Conservation (phyloP, 2,329 filamentous ascomycete genomes). For the Pyrenochaeta sp. region DNA sequence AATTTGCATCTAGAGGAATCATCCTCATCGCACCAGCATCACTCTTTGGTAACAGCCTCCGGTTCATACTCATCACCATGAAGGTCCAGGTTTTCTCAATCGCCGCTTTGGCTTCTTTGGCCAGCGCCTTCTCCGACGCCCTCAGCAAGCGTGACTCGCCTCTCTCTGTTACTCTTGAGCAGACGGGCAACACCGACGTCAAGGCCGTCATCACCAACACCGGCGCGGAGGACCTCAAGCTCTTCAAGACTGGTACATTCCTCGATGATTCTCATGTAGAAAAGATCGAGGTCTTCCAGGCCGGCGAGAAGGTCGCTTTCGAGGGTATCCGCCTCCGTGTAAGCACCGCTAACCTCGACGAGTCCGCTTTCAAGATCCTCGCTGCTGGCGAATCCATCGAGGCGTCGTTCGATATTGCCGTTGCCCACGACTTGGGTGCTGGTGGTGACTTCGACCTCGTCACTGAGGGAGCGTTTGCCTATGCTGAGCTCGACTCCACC, state of each 20-base stretch:
- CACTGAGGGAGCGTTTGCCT: slow-evolving; percentile 64
- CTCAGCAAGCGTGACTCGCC: slow-evolving; percentile 48
- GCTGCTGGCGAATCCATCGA: slow-evolving; percentile 57
- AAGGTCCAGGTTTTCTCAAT: slow-evolving; percentile 23
- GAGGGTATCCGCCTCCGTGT: slow-evolving; percentile 62
- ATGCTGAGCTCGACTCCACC: slow-evolving; percentile 61
- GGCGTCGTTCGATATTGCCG: slow-evolving; percentile 62
- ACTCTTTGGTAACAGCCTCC: not conserved
- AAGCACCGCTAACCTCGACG: slow-evolving; percentile 54
- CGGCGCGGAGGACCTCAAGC: slow-evolving; percentile 57
- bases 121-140: slow-evolving; percentile 26
- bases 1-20: not conserved
- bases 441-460: slow-evolving; percentile 64
- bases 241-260: slow-evolving; percentile 62
- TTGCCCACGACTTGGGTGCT: slow-evolving; percentile 60
- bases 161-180: slow-evolving; percentile 53
- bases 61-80: slow-evolving; percentile 15
- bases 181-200: slow-evolving; percentile 59
- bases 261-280: slow-evolving; percentile 60
- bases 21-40: slow-evolving; percentile 6
- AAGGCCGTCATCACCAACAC: slow-evolving; percentile 63
- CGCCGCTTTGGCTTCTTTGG: slow-evolving; percentile 23
- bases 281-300: slow-evolving; percentile 61
- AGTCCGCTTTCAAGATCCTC: slow-evolving; percentile 61
- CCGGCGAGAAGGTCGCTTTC: slow-evolving; percentile 59